Base-by-base conservation (phyloP, 176 grass and related monocot species). In the barley (Hordeum vulgare) region DNA sequence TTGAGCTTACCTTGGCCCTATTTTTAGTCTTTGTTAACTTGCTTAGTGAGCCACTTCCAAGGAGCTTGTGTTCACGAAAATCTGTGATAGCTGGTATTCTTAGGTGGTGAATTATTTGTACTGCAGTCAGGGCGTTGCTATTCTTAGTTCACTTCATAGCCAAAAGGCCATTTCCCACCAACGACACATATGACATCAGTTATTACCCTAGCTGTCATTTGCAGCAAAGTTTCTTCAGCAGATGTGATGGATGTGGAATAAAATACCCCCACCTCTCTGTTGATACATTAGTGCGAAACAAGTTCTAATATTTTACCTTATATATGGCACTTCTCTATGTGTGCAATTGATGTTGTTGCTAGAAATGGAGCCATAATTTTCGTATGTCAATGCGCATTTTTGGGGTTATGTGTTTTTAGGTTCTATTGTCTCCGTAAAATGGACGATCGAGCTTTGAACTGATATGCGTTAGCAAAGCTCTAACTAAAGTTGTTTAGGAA, bases 1-100 rank as follows among this genome's bases (percentile, higher is more conserved):
- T 71, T 34, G 39, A 85, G 44, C 54, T 60, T 11, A 11, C 44
- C 69, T 81, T 5, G 54, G 53, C 25, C 41, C 82, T 89, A 76
- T 85, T 81, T 89, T 89, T 85, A 57, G 83, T 78, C 25, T 66
- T 42, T 72, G 61, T 61, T 61, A 34, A 61, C 51, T 81, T 85
- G 28, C 71, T 62, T 15, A 41, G 53, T 0, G 4, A 83, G 59
- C 66, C 36, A 35, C 35, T 78, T 71, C 39, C 49, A 53, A 59
- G 74, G 61, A 75, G 9, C 17, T n/a, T 27, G 6, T 77, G 40
- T 24, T 18, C 35, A 49, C 68, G 70, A 64, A 21, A 42, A 74
- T 39, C 64, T 74, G 39, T 40, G 79, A 69, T 78, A 36, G 9
- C 7, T 72, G 64, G 8, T 24, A 31, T 24, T 11, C 49, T 75